These are phyloP conservation scores for Penicillium steckii DNA, from an alignment of 495 filamentous ascomycete species.

Conservation along the genomic window DNA sequence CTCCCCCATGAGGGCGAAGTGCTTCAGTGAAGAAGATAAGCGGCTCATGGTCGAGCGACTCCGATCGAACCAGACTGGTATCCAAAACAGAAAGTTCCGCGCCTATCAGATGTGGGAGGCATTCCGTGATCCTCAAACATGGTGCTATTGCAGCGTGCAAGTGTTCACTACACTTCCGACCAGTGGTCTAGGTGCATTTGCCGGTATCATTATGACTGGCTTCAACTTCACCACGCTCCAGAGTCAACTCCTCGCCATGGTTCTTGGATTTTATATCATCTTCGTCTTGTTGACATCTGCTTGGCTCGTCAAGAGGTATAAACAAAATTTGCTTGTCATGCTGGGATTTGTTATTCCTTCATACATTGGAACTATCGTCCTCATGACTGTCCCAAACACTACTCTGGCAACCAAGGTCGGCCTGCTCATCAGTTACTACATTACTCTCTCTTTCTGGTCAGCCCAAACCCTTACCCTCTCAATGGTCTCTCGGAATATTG, in stretches of 20 bases:
- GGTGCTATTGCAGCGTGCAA: slow-evolving; percentile 52
- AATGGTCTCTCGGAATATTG: slow-evolving; percentile 63
- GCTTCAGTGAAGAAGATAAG: slow-evolving; percentile 50
- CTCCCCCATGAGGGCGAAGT: slow-evolving; percentile 49
- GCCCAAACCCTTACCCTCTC: slow-evolving; percentile 57
- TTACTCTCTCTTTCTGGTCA: slow-evolving; percentile 56
- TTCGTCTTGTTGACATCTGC: slow-evolving; percentile 59
- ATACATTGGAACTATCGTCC: slow-evolving; percentile 61
- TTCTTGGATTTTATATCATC: slow-evolving; percentile 64
- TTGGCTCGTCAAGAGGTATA: slow-evolving; percentile 61
- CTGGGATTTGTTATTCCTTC: slow-evolving; percentile 61
- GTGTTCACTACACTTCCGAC: slow-evolving; percentile 68
- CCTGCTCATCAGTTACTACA: slow-evolving; percentile 60
- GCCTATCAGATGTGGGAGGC: slow-evolving; percentile 45
- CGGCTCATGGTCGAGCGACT: slow-evolving; percentile 48
- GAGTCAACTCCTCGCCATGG: slow-evolving; percentile 58
- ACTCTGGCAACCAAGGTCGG: slow-evolving; percentile 50
- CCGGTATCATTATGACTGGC: slow-evolving; percentile 55
- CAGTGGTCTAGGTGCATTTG: slow-evolving; percentile 64
- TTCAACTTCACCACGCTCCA: slow-evolving; percentile 45
- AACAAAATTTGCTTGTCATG: slow-evolving; percentile 66
- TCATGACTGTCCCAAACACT: slow-evolving; percentile 58
- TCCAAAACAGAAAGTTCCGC: slow-evolving; percentile 53
- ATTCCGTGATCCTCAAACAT: slow-evolving; percentile 42
- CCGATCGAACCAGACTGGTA: slow-evolving; percentile 52